Base-by-base conservation (phyloP, 495 filamentous ascomycete species). In the Podospora bellae-mahoneyi region DNA sequence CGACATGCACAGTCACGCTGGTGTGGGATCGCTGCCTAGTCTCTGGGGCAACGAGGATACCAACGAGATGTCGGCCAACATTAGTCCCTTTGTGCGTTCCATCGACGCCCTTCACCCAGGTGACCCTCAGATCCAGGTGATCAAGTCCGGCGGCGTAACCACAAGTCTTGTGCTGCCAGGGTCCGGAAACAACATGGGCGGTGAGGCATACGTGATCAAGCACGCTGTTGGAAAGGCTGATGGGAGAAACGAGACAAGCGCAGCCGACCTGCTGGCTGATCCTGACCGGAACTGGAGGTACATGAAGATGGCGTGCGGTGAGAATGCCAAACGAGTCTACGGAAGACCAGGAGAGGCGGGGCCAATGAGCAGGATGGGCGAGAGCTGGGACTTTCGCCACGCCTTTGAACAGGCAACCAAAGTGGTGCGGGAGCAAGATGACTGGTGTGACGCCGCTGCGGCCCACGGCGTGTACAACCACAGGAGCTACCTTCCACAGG, bases 281-380 rank as follows among this genome's bases (percentile, higher is more conserved):
- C 80, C 81, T 13, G 82, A 84, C 53, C 78, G 77, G 26, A 81
- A 74, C 62, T 84, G 82, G 82, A 76, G 85, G 48, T 90, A 85
- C 75, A 86, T 91, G 79, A 91, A 91, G 78, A 91, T 91, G 88
- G 88, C 88, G 1, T 90, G 88, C 62, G 88, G 88, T 6, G 87
- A 89, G 77, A 90, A 90, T 71, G 78, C 88, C 4, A 84, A 85
- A 76, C 68, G 81, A 6, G 82, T 85, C 3, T 88, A 87, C 69
- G 84, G 78, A 23, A 77, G 72, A 57, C 54, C 62, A 10, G 80
- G 79, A n/a, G 75, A 78, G 48, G 72, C 72, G 28, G 78, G 82
- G 0, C 82, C 82, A 19, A 68, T 73, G 58, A 87, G 81, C 68
- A 77, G 81, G 18, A 75, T 88, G 72, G 87, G 85, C 9, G 86